These are phyloP conservation scores for Boletus rubropictus DNA, from an alignment of 768 basidiomycete genomes.

Conservation along the genomic window DNA sequence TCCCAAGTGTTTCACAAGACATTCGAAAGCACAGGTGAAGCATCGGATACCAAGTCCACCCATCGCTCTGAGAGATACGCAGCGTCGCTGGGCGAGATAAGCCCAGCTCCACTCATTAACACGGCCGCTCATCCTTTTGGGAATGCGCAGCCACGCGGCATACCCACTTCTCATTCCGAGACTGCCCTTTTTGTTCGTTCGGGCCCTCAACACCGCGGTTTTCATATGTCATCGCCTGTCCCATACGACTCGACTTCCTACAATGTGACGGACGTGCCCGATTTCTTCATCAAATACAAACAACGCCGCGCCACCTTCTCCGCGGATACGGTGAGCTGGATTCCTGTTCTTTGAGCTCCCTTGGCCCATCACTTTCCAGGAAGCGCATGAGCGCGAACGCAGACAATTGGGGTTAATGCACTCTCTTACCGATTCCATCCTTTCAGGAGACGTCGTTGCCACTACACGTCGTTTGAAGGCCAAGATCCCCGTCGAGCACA, in stretches of 20 bases:
- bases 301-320: conserved; percentile 8
- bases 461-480: conserved; percentile 26
- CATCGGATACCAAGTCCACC: not conserved
- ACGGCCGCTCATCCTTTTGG: too few relatives aligned
- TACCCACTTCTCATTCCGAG: too few relatives aligned
- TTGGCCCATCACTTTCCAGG: conserved; percentile 2
- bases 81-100: too few relatives aligned
- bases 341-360: not conserved
- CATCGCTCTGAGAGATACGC: too few relatives aligned
- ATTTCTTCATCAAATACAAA: conserved; percentile 28
- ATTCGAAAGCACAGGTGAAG: not conserved
- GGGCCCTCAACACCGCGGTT: conserved; percentile 7
- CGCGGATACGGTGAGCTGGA: conserved; percentile 4
- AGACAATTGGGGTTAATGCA: conserved; percentile 21
- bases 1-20: not conserved
- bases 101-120: too few relatives aligned
- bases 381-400: not conserved
- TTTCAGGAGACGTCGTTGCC: conserved; percentile 23
- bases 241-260: conserved; percentile 24
- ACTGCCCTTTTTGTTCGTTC: not conserved
- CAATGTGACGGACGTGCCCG: conserved; percentile 21
- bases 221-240: conserved; percentile 19
- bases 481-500: conserved; percentile 28
- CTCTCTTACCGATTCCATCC: conserved; percentile 17
- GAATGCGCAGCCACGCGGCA: too few relatives aligned